Conservation (phyloP, 768 basidiomycete species). For the Boletus pseudo-olivaceus region DNA sequence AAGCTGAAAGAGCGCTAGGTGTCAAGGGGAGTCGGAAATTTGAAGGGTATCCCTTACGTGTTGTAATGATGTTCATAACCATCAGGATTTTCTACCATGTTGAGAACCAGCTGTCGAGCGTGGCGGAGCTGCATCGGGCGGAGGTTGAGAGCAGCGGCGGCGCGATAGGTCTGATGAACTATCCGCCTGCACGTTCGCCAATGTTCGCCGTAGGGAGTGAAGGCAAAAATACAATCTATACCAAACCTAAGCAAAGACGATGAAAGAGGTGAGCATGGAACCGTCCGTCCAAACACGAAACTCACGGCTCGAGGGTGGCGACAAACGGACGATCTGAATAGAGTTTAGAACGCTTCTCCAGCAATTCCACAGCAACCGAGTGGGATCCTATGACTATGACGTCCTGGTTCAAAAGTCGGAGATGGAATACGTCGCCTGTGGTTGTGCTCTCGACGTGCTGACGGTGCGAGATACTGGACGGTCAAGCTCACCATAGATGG, state of each 20-base stretch:
- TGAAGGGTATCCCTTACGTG: neutral
- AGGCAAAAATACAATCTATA: constrained; percentile 1
- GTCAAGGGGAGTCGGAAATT: neutral
- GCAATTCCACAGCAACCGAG: neutral
- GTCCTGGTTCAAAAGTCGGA: neutral
- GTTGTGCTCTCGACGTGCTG: neutral
- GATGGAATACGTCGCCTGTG: neutral
- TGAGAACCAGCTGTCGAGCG: neutral
- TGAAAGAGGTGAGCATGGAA: neutral
- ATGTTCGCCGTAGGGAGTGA: constrained; percentile 5
- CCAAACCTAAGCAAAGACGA: constrained; percentile 5
- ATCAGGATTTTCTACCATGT: neutral
- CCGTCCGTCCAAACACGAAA: neutral
- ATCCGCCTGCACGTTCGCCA: constrained; percentile 4
- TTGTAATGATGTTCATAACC: neutral
- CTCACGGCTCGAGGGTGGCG: neutral
- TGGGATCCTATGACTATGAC: neutral
- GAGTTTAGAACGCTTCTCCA: neutral
- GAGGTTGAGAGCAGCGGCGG: neutral
- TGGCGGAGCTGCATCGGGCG: constrained; percentile 1
- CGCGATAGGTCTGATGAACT: constrained; percentile 3
- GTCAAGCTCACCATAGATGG: neutral
- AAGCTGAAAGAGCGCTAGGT: neutral
- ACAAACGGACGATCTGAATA: neutral
- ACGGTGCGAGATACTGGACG: too few species aligned